Evolutionary conservation across 768 basidiomycete species (phyloP), one percentile per base, ranked within the genome.

Genomic region (Podaxis sp.): DNA sequence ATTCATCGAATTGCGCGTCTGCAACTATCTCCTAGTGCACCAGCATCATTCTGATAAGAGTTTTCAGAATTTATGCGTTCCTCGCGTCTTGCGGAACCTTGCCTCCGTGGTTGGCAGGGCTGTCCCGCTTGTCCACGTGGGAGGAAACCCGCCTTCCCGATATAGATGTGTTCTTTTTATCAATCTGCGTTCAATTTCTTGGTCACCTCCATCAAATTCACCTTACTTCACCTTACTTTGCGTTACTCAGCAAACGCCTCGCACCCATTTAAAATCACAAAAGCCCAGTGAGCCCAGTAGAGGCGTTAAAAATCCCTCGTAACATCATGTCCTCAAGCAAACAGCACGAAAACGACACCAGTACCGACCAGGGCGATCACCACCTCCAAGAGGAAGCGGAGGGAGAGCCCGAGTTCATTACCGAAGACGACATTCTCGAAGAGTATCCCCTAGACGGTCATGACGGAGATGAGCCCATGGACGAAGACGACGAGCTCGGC

Each of bases 371-470:
- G 42, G 76, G 77, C n/a, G 79, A 82, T 2, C 79, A 82, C 4
- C 79, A 82, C 38, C 77, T 69, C 23, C 86, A 84, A 6, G 25
- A 55, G 25, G 40, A 55, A 21, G 62, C 60, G 13, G 62, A 63
- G 10, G 62, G 51, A 46, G 64, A 66, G 28, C 32, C 18, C 3
- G 79, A 85, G 44, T 91, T 84, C 71, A 86, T 93, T 70, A 74
- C 79, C 50, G 74, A 80, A 27, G 85, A 85, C 50, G 91, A 92
- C 59, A 80, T 91, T 50, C 76, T 84, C 18, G 77, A 75, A 47
- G 91, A 89, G 69, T 75, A 90, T 14, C 76, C 72, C 16, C 87
- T 88, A 55, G 87, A 89, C 37, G 88, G 78, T 6, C n/a, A 51
- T 7, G 50, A 52, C 18, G 53, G 46, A 18, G 87, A 91, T 62